These are phyloP conservation scores for Colletotrichum paranaense DNA, from an alignment of 2,329 filamentous ascomycete species.

Conservation along the genomic window DNA sequence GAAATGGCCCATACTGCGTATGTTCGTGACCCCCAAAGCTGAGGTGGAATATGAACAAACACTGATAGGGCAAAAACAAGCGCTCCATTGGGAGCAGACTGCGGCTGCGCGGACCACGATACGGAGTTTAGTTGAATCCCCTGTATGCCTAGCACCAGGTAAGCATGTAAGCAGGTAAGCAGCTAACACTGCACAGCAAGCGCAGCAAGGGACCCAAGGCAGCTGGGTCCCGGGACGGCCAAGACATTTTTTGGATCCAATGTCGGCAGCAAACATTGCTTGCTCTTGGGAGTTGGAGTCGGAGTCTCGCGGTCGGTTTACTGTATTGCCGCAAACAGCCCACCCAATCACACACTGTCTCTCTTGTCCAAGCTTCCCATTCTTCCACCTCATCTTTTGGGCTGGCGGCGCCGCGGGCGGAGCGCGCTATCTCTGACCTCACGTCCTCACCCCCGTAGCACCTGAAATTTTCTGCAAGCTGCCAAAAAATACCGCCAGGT, in stretches of 20 bases:
- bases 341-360: constrained; percentile 12
- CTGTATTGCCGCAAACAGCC: background rate
- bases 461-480: constrained; percentile 35
- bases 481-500: constrained; percentile 28
- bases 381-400: background rate
- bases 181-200: no score
- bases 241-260: background rate
- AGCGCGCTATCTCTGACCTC: constrained; percentile 35
- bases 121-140: background rate
- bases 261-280: no score
- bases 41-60: background rate
- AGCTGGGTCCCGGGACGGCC: background rate
- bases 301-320: background rate
- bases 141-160: background rate
- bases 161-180: background rate
- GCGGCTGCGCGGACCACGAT: constrained; percentile 6
- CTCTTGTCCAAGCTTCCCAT: constrained; percentile 16
- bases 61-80: constrained; percentile 29
- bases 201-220: background rate
- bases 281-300: no score
- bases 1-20: background rate
- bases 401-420: constrained; percentile 1
- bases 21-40: background rate
- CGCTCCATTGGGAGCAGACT: constrained; percentile 24
- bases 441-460: constrained; percentile 35